phyloP scores from a whole-genome alignment of 2,329 filamentous ascomycete species.

The Phialemoniopsis sp. region DNA sequence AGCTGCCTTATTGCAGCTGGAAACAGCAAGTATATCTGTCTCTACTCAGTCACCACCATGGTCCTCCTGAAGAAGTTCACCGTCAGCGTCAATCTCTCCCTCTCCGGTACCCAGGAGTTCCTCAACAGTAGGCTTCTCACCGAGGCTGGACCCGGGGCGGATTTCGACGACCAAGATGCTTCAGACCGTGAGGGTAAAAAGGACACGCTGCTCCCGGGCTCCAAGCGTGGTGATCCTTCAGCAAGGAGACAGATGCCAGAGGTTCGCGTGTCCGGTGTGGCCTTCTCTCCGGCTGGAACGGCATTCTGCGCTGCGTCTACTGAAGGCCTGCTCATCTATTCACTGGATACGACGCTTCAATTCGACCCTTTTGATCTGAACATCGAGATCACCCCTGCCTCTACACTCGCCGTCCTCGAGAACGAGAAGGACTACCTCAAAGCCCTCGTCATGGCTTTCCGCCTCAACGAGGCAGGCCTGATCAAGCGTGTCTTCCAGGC shows the following conservation, averaged over 20 bases:
- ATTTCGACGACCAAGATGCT: conserved; percentile 85
- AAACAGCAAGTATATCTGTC: conserved; percentile 97
- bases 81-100: conserved; percentile 89
- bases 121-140: conserved; percentile 89
- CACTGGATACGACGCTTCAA: conserved; percentile 74
- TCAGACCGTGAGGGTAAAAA: conserved; percentile 84
- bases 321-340: conserved; percentile 91
- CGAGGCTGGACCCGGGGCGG: conserved; percentile 77
- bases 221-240: conserved; percentile 78
- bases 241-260: conserved; percentile 72
- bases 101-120: conserved; percentile 95
- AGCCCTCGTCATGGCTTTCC: conserved; percentile 94
- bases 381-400: conserved; percentile 86
- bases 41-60: conserved; percentile 93
- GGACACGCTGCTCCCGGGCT: conserved; percentile 76
- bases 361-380: conserved; percentile 98
- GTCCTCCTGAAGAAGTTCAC: conserved; percentile 93
- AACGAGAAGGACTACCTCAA: conserved; percentile 78
- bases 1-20: conserved; percentile 85
- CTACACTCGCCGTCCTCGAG: conserved; percentile 66
- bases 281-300: conserved; percentile 83
- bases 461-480: conserved; percentile 80
- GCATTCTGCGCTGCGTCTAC: conserved; percentile 94
- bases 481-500: conserved; percentile 83
- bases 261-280: conserved; percentile 78